Evolutionary conservation across 768 basidiomycete species (phyloP), one percentile per base, ranked within the genome.

Genomic region (Phlebiopsis gigantea): DNA sequence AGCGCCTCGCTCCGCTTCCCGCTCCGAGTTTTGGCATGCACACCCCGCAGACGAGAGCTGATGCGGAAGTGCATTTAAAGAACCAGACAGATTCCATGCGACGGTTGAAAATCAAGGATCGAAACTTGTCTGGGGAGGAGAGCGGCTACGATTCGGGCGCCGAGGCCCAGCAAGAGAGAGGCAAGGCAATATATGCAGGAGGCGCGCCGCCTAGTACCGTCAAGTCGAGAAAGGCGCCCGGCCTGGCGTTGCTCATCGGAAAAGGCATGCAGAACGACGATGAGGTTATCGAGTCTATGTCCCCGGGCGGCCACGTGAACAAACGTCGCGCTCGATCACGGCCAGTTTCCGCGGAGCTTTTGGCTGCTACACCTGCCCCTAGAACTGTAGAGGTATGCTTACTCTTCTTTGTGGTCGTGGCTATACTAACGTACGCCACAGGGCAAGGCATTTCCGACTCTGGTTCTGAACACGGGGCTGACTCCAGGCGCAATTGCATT

Each of bases 271-370:
- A 25, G 30, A 62, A 63, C 34, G 61, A 66, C 25, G 67, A 66
- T 8, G 67, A 68, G 48, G 67, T 68, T 1, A 64, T 60, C 14
- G 67, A 66, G 57, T 63, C 65, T 1, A 76, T 90, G 57, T 90
- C 88, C 0, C 88, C 88, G 2, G 87, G 86, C 12, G 88, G 88
- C 0, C 88, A 89, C 68, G 74, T 91, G 55, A 79, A 76, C 39
- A 90, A 91, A 69, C 78, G 88, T 55, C 81, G 88, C 10, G 88
- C 88, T 1, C 82, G 86, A 10, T 82, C 86, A 25, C 77, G 88
- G 51, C 88, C 87, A 1, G 75, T 89, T 14, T 90, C 88, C 19
- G 69, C 79, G 25, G 86, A 88, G 65, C 71, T 88, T 59, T 19
- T 55, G 26, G 68, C 74, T 51, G 54, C 48, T 9, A 59, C 54